phyloP scores from a whole-genome alignment of 1,284 basidiomycete genomes.

The Apiotrichum akiyoshidainum region DNA sequence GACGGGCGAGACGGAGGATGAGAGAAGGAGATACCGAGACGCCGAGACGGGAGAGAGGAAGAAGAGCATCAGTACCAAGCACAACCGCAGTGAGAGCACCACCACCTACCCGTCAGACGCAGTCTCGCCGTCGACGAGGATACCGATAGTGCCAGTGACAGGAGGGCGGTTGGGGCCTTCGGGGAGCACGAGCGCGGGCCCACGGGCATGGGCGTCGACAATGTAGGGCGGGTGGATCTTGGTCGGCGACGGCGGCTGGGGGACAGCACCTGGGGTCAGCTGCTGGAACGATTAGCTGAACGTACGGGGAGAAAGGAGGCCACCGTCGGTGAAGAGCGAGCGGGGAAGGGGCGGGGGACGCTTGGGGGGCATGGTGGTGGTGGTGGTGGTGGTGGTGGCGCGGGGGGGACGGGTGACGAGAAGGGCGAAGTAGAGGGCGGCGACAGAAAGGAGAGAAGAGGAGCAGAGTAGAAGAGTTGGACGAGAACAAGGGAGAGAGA shows the following conservation, averaged over 20 bases:
- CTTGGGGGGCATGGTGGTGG: conserved; percentile 36
- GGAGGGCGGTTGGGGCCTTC: conserved; percentile 1
- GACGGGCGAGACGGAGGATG: no score
- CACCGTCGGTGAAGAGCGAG: conserved; percentile 34
- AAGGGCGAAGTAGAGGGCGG: neutral
- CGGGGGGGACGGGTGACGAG: neutral
- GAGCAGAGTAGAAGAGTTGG: neutral
- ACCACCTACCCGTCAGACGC: neutral
- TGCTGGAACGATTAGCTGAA: neutral
- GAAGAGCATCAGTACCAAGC: neutral
- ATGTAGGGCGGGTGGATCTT: conserved; percentile 40
- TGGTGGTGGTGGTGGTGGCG: no score
- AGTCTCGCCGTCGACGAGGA: conserved; percentile 5
- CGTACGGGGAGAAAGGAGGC: conserved; percentile 43
- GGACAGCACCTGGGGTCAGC: conserved; percentile 25
- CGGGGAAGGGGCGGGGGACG: conserved; percentile 40
- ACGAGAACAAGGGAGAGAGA: neutral
- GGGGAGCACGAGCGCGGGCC: neutral
- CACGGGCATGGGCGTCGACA: conserved; percentile 40
- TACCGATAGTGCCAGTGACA: conserved; percentile 6
- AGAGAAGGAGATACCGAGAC: no score
- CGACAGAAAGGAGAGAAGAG: neutral
- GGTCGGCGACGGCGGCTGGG: conserved; percentile 36
- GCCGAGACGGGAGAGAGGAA: neutral
- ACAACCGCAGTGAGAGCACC: neutral